These are phyloP conservation scores for Fraxinus anomala DNA, from an alignment of 257 asterid genomes.

Conservation along the genomic window DNA sequence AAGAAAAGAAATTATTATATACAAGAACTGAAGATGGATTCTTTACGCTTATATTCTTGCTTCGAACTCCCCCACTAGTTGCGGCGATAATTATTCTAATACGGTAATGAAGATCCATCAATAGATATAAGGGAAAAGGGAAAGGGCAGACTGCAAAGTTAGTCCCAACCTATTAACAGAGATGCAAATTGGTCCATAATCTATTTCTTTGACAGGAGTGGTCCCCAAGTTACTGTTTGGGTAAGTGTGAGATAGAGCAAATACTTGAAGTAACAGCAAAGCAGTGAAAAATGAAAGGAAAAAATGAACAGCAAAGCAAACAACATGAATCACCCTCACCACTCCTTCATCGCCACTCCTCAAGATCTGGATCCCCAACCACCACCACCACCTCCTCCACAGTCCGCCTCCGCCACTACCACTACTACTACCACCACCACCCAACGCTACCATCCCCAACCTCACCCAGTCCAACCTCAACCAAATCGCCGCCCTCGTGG, in stretches of 20 bases:
- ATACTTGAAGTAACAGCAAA: not conserved
- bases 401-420: not conserved
- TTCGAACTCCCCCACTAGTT: not conserved
- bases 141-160: not conserved
- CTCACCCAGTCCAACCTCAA: conserved; percentile 29
- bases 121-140: not conserved
- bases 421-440: conserved; percentile 39
- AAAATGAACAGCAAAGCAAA: conserved; percentile 19
- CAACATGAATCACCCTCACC: conserved; percentile 30
- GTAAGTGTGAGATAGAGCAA: not conserved
- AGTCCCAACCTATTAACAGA: not conserved
- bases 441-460: conserved; percentile 18
- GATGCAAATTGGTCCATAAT: not conserved
- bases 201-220: not conserved
- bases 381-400: conserved; percentile 26
- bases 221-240: not conserved
- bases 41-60: not conserved
- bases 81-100: not conserved
- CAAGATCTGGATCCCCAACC: conserved; percentile 56
- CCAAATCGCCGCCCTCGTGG: conserved; percentile 77
- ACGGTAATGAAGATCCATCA: not conserved
- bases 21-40: not conserved
- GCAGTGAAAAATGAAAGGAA: not conserved
- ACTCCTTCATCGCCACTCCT: conserved; percentile 39
- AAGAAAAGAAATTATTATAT: not conserved